Conservation (phyloP, 1,284 basidiomycete species). For the Puccinia horiana region DNA sequence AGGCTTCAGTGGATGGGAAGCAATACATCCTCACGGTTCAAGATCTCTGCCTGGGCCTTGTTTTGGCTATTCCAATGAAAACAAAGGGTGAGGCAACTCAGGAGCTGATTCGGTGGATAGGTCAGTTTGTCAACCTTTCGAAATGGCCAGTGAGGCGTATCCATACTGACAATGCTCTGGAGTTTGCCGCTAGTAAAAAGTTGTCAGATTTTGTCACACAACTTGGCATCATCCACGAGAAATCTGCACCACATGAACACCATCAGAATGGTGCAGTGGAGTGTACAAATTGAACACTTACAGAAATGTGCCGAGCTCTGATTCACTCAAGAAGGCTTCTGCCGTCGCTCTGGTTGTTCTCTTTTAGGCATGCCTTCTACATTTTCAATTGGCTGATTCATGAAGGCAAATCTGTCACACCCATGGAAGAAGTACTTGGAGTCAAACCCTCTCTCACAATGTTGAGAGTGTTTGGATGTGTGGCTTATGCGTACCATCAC, state of each 20-base stretch:
- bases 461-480: neutral
- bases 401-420: neutral
- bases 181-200: neutral
- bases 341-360: neutral
- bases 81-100: neutral
- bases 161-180: neutral
- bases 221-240: neutral
- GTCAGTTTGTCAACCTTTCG: neutral
- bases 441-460: neutral
- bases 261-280: neutral
- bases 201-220: neutral
- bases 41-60: neutral
- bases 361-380: neutral
- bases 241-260: neutral
- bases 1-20: neutral
- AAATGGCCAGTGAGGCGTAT: neutral
- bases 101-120: neutral
- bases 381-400: neutral
- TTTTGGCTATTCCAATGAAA: neutral
- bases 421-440: neutral
- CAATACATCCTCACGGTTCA: neutral
- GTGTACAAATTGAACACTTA: neutral
- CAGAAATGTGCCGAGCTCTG: neutral
- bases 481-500: neutral
- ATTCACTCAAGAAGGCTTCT: neutral